These are phyloP conservation scores for Solanum boliviense DNA, from an alignment of 257 asterid species.

Conservation along the genomic window DNA sequence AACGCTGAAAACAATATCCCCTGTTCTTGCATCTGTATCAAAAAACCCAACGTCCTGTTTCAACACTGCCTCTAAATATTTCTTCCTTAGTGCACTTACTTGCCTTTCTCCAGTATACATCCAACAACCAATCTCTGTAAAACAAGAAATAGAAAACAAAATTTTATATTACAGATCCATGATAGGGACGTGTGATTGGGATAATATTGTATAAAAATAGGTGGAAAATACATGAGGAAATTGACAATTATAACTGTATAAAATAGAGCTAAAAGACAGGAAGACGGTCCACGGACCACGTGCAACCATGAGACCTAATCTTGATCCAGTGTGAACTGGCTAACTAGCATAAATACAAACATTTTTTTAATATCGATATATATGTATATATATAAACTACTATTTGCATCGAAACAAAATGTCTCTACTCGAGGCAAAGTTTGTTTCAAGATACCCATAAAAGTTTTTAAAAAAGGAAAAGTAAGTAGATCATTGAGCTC, in stretches of 20 bases:
- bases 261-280: conserved; percentile 54
- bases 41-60: conserved; percentile 99
- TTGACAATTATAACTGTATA: conserved; percentile 31
- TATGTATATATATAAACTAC: background rate
- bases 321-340: conserved; percentile 33
- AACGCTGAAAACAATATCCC: conserved; percentile 92
- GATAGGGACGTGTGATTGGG: conserved; percentile 51
- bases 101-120: conserved; percentile 97
- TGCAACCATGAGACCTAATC: conserved; percentile 63
- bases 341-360: background rate
- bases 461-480: background rate
- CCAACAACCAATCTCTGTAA: conserved; percentile 92
- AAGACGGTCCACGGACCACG: conserved; percentile 92
- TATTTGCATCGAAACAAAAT: background rate
- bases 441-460: background rate
- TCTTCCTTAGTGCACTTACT: conserved; percentile 75
- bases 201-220: conserved; percentile 24
- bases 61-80: conserved; percentile 85
- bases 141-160: background rate
- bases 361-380: background rate
- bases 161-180: background rate
- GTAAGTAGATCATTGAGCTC: conserved; percentile 3
- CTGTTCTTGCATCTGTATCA: conserved; percentile 96
- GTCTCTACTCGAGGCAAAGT: background rate
- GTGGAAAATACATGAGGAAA: background rate